These are phyloP conservation scores for Phaffomyces antillensis DNA, from an alignment of 805 yeast species.

Conservation along the genomic window DNA sequence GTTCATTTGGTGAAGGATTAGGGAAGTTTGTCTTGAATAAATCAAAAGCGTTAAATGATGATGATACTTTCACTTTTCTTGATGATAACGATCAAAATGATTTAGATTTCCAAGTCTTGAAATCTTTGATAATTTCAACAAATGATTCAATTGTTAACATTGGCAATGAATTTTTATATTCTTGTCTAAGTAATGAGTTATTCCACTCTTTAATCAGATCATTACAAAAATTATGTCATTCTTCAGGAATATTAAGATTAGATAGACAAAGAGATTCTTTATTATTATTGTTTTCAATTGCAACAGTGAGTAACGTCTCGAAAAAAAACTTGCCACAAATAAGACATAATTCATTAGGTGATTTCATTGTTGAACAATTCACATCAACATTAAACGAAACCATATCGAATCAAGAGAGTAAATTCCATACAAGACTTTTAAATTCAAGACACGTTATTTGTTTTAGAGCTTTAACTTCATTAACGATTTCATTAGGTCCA, in stretches of 20 bases:
- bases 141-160: conserved; percentile 36
- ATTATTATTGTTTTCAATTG: conserved; percentile 36
- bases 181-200: conserved; percentile 61
- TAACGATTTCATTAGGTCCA: conserved; percentile 79
- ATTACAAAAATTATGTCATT: conserved; percentile 74
- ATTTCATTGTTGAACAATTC: conserved; percentile 41
- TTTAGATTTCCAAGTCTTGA: conserved; percentile 10
- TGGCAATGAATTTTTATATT: conserved; percentile 48
- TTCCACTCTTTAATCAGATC: conserved; percentile 66
- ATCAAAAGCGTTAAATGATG: conserved; percentile 19
- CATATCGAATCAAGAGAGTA: neutral
- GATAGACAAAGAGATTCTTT: conserved; percentile 51
- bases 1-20: conserved; percentile 60
- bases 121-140: conserved; percentile 27
- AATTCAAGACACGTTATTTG: conserved; percentile 68
- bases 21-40: conserved; percentile 43
- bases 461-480: conserved; percentile 67
- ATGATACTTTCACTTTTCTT: conserved; percentile 9
- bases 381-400: conserved; percentile 7
- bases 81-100: conserved; percentile 12
- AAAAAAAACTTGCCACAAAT: conserved; percentile 14
- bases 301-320: conserved; percentile 36
- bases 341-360: conserved; percentile 39
- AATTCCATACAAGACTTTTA: conserved; percentile 36
- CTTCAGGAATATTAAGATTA: conserved; percentile 68